These are phyloP conservation scores for Musa itinerans DNA, from an alignment of 176 grass and related monocot species.

Conservation along the genomic window DNA sequence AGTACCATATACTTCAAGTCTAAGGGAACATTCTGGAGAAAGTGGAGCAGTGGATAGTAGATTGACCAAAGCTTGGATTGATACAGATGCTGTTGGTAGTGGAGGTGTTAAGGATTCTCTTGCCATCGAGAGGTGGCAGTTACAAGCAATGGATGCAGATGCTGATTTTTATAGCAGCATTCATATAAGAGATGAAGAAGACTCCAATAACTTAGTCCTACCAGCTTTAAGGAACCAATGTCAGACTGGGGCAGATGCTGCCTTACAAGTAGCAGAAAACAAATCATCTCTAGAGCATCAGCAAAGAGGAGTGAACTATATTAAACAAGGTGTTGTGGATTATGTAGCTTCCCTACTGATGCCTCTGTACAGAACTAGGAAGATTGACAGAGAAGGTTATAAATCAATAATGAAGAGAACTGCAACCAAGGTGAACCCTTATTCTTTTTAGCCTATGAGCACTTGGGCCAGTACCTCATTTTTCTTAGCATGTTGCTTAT, in stretches of 20 bases:
- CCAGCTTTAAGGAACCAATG: slow-evolving; percentile 28
- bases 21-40: slow-evolving; percentile 57
- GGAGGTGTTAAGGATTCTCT: slow-evolving; percentile 82
- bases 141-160: slow-evolving; percentile 88
- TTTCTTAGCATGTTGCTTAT: background rate
- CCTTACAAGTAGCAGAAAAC: slow-evolving; percentile 55
- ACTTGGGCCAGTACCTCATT: slow-evolving; percentile 12
- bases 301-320: slow-evolving; percentile 49
- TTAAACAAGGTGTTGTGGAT: slow-evolving; percentile 85
- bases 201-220: slow-evolving; percentile 32
- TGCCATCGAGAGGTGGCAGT: slow-evolving; percentile 96
- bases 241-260: slow-evolving; percentile 49
- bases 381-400: slow-evolving; percentile 62
- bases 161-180: slow-evolving; percentile 79
- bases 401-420: slow-evolving; percentile 91
- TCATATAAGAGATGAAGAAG: slow-evolving; percentile 62
- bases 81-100: slow-evolving; percentile 59
- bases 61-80: slow-evolving; percentile 83
- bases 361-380: slow-evolving; percentile 86
- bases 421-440: slow-evolving; percentile 75
- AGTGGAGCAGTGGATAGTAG: slow-evolving; percentile 51
- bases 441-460: slow-evolving; percentile 1
- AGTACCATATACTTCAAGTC: slow-evolving; percentile 48
- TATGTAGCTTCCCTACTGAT: slow-evolving; percentile 75
- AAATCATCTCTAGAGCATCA: slow-evolving; percentile 56